Evolutionary conservation across 768 basidiomycete genomes (phyloP).

Genomic region (Phylloporus sp.): DNA sequence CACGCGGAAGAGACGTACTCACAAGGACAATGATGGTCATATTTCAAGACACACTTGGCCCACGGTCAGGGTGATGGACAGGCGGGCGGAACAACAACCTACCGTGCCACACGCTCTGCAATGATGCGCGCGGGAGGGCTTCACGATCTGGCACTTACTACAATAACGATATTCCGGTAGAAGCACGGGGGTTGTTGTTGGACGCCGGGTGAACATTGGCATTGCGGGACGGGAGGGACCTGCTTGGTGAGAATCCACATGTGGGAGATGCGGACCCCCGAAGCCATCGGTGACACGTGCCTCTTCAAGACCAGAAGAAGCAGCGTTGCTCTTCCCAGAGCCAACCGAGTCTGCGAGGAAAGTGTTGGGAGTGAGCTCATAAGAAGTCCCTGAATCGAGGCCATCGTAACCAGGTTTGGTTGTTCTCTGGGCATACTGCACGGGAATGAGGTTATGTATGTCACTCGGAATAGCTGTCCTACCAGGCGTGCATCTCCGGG

Average conservation of each 20-base stretch:
- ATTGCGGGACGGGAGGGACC: constrained; percentile 6
- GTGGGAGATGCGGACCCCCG: constrained; percentile 9
- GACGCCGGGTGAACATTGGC: constrained; percentile 26
- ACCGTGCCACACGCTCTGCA: constrained; percentile 82
- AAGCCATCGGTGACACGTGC: constrained; percentile 12
- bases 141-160: constrained; percentile 55
- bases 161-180: constrained; percentile 69
- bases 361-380: constrained; percentile 23
- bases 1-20: constrained; percentile 24
- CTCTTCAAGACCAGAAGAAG: constrained; percentile 15
- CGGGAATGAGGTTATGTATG: constrained; percentile 7
- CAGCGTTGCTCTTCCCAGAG: constrained; percentile 17
- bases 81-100: constrained; percentile 24
- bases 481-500: constrained; percentile 72
- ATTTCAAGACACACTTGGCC: constrained; percentile 70
- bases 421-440: constrained; percentile 23
- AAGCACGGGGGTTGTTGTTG: constrained; percentile 45
- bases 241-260: constrained; percentile 8
- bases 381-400: constrained; percentile 22
- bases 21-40: constrained; percentile 92
- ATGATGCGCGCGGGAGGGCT: constrained; percentile 76
- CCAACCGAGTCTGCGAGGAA: constrained; percentile 19
- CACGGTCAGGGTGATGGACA: not conserved
- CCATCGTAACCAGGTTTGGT: constrained; percentile 22
- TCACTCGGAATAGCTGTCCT: constrained; percentile 31